Evolutionary conservation across 1,284 basidiomycete genomes (phyloP), one percentile per base, ranked within the genome.

Genomic region (Tylopilus sp.): DNA sequence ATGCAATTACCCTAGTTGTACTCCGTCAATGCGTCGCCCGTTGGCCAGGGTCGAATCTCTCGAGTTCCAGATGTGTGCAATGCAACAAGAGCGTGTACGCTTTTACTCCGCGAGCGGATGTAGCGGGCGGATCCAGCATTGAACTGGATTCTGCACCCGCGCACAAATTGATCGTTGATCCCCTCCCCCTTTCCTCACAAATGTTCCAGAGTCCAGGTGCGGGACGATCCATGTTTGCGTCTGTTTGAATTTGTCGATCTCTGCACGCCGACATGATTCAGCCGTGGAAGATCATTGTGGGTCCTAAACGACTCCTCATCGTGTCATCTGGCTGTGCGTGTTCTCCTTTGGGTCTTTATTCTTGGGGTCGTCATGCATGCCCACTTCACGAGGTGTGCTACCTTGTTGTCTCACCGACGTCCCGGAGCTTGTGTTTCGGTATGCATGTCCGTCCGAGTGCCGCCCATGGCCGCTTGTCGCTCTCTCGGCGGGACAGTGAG

Each of bases 251-350:
- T 64, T 30, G 52, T 49, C 44, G 47, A 54, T 64, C 49, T 44
- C 30, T 50, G 33, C 25, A 16, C 43, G 44, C 41, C 29, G 41
- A 58, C 26, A 57, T 51, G 55, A 28, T 51, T 45, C 40, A 41
- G 21, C 35, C 28, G n/a, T 21, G 13, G 8, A 56, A 42, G 34
- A 44, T 51, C 52, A 34, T 49, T 44, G 28, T 45, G 46, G 45
- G 42, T 41, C 18, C 39, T 16, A 41, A 19, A 36, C 45, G 42
- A 45, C 30, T 36, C 44, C 40, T 25, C 37, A 31, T 53, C 53
- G 45, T 59, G 49, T 51, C 44, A 35, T 47, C 45, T 40, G 60
- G 63, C 63, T 59, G 61, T 66, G 61, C 48, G 39, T 44, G 21
- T 54, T 51, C 58, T 58, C 55, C 59, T 48, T 59, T 55, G 36